phyloP scores from a whole-genome alignment of 805 yeast species.

The Nakazawaea ernobii region DNA sequence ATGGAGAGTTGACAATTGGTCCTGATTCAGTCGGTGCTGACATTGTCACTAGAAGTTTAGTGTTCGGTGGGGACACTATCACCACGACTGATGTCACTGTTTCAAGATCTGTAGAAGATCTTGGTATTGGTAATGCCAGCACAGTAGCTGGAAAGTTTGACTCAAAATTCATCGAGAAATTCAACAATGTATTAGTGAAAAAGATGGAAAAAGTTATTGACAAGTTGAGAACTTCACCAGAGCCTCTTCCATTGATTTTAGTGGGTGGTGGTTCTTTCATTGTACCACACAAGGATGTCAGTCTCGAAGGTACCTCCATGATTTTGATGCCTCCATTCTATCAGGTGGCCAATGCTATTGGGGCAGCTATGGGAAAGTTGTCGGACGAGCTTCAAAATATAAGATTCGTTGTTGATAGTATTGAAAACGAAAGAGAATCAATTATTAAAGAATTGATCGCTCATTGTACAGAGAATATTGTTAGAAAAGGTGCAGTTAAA shows the following conservation, averaged over 20 bases:
- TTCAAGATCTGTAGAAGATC: constrained; percentile 14
- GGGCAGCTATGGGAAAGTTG: constrained; percentile 44
- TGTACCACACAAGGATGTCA: constrained; percentile 22
- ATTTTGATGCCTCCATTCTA: constrained; percentile 35
- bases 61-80: constrained; percentile 36
- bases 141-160: constrained; percentile 19
- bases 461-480: constrained; percentile 15
- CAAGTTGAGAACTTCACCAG: constrained; percentile 38
- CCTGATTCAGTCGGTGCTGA: constrained; percentile 47
- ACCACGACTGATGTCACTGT: constrained; percentile 36
- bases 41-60: constrained; percentile 27
- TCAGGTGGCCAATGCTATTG: constrained; percentile 45
- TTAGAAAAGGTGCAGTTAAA: constrained; percentile 23
- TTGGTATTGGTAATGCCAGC: constrained; percentile 21
- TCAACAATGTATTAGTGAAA: constrained; percentile 17
- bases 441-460: constrained; percentile 16
- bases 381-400: constrained; percentile 23
- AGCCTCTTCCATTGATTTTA: constrained; percentile 35
- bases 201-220: constrained; percentile 36
- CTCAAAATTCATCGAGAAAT: constrained; percentile 10
- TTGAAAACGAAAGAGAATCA: constrained; percentile 14
- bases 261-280: constrained; percentile 50
- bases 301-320: constrained; percentile 34
- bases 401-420: constrained; percentile 4
- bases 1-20: constrained; percentile 29